Evolutionary conservation across 768 basidiomycete genomes (phyloP), one percentile per base, ranked within the genome.

Genomic region (Leccinum incarnatum): DNA sequence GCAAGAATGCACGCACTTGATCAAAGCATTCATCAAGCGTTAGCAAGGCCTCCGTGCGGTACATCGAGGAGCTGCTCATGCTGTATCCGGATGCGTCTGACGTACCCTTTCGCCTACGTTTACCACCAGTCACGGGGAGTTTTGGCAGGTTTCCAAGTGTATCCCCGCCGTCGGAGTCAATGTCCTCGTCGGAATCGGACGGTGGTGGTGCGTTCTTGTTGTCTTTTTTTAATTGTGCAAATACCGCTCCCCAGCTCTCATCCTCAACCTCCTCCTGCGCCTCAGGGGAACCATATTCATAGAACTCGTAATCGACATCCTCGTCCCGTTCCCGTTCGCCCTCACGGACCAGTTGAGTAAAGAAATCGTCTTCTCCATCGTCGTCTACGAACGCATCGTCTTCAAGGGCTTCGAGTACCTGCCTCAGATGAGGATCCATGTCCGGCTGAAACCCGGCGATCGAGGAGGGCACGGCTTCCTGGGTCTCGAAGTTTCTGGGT

Each of bases 11-110:
- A 67, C 81, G 61, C 64, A 93, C 97, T 81, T 93, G 86, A 66
- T 98, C 95, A 69, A 98, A 99, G 11, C 87, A 83, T 68, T 98
- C 93, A 68, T 99, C 97, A 46, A 99, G 78, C 2, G 87, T 89
- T 53, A 91, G 85, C 29, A 98, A 75, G 1, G 93, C 87, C 65
- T 94, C 89, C 63, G 92, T 98, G 48, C 97, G 85, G 75, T 85
- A 91, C 91, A 98, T 93, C 14, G 93, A 93, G 3, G 93, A 94
- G 66, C 93, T 95, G 72, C 91, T 96, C 95, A 99, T 98, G 70
- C 90, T 93, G 79, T 96, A 96, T 12, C 93, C 95, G 21, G 92
- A 93, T 9, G 92, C 94, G 62, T 93, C 89, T 53, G 91, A 93
- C 0, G 85, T 79, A 3, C 86, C 87, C 65, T 86, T 86, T 62